Evolutionary conservation across 768 basidiomycete species (phyloP), one percentile per base, ranked within the genome.

Genomic region (Ephemerocybe angulata): DNA sequence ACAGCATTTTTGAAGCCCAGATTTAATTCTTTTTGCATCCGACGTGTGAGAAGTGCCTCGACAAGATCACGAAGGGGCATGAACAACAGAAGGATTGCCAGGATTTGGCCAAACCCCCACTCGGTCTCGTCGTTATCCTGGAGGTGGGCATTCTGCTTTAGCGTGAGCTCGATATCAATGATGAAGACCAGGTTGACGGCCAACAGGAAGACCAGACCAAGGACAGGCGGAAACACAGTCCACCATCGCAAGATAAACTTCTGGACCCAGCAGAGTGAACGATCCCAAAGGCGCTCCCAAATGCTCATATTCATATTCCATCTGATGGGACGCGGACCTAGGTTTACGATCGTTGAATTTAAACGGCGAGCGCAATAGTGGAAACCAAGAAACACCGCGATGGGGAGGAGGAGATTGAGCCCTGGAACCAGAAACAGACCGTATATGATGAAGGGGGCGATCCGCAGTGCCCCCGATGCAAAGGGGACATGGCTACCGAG

Each of bases 31-130:
- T n/a, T n/a, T n/a, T n/a, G n/a, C n/a, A n/a, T 35, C 17, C 33
- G 8, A 35, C 33, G 33, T 8, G 33, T 17, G 17, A 35, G 33
- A 8, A 10, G 27, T 44, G 22, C 3, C 33, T 40, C 10, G 15
- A 41, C 51, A 24, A 30, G 29, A 19, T 62, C 63, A 3, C 64
- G 60, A 3, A 65, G 22, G n/a, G 64, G 64, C 1, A 65, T 30
- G 13, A 64, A 24, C 3, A 66, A 40, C 13, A 66, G 52, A n/a
- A 62, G 35, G 4, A 66, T 31, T 17, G 65, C 61, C 13, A 66
- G 58, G 5, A 51, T 58, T 35, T 65, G 65, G 1, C 62, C 62
- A 42, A 65, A 63, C 6, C 35, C 37, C 64, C 64, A 65, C 1
- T 42, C 22, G 17, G n/a, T 7, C 17, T 63, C 61, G 4, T 48